phyloP scores from a whole-genome alignment of 2,329 filamentous ascomycete species.

The Graphiopsis chlorocephala region DNA sequence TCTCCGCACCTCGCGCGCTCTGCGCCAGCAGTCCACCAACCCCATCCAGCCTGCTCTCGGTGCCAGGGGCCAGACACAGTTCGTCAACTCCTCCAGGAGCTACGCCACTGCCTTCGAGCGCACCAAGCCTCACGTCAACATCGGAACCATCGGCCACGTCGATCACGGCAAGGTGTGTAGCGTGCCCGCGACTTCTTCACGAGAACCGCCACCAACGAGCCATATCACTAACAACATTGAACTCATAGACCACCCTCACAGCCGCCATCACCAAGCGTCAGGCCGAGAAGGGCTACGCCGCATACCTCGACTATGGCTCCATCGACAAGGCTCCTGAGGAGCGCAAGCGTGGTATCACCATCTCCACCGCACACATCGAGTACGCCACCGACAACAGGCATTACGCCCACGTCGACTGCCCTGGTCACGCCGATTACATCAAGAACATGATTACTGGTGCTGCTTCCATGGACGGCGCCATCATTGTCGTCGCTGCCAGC shows the following conservation, averaged over 20 bases:
- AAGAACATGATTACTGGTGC: conserved; percentile 99
- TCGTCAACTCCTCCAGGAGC: conserved; percentile 62
- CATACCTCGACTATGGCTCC: conserved; percentile 93
- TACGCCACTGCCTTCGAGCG: conserved; percentile 73
- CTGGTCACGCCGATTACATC: conserved; percentile 99
- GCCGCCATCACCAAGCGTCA: conserved; percentile 99
- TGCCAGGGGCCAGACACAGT: conserved; percentile 60
- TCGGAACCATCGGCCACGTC: conserved; percentile 98
- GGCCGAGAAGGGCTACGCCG: conserved; percentile 88
- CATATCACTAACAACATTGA: conserved; percentile 19
- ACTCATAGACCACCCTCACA: conserved; percentile 82
- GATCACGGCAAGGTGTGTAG: conserved; percentile 94
- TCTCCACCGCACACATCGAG: conserved; percentile 97
- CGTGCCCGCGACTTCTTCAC: not conserved
- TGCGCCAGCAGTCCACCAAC: conserved; percentile 68
- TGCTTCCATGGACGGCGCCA: conserved; percentile 97
- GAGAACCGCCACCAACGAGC: not conserved
- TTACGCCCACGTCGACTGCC: conserved; percentile 99
- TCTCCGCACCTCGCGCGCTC: conserved; percentile 75
- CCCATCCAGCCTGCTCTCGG: conserved; percentile 71
- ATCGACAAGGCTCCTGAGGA: conserved; percentile 99
- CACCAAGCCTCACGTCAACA: conserved; percentile 96
- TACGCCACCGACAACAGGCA: conserved; percentile 91
- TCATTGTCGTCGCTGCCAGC: conserved; percentile 96
- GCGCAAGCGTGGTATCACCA: conserved; percentile 99